Percentiles rank a stretch among this genome's conserved stretches.
Evolutionary conservation across 768 basidiomycete genomes (phyloP).

Genomic region (Pluteus cervinus): DNA sequence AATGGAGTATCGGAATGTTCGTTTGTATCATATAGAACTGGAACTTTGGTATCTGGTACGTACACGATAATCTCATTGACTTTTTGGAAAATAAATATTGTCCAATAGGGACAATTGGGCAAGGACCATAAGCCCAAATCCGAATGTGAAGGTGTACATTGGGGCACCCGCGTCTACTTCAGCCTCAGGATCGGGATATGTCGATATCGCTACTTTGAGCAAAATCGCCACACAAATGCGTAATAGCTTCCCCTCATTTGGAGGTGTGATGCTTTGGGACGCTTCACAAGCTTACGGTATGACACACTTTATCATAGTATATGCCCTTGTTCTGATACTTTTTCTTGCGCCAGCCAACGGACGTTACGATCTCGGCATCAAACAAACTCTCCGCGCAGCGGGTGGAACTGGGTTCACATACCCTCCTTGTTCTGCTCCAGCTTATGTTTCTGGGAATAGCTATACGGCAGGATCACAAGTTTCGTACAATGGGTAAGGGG

Average conservation of each 20-base stretch:
- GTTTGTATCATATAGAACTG: constrained; percentile 39
- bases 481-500: constrained; percentile 47
- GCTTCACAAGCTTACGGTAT: constrained; percentile 41
- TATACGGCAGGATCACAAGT: constrained; percentile 50
- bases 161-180: constrained; percentile 54
- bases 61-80: background rate
- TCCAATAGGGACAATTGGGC: constrained; percentile 58
- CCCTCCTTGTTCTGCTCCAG: constrained; percentile 52
- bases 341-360: constrained; percentile 36
- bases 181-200: constrained; percentile 58
- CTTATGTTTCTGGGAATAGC: constrained; percentile 39
- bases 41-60: constrained; percentile 56
- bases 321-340: background rate
- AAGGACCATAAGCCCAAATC: constrained; percentile 48
- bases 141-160: constrained; percentile 58
- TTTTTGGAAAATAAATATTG: background rate
- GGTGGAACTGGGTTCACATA: constrained; percentile 67
- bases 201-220: constrained; percentile 38
- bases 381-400: constrained; percentile 50
- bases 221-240: constrained; percentile 45
- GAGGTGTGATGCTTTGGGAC: constrained; percentile 58
- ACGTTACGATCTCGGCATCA: constrained; percentile 55
- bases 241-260: constrained; percentile 55
- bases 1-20: too few relatives aligned
- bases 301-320: constrained; percentile 25